Evolutionary conservation across 257 asterid genomes (phyloP).

Genomic region (Solanum megistacrolobum): DNA sequence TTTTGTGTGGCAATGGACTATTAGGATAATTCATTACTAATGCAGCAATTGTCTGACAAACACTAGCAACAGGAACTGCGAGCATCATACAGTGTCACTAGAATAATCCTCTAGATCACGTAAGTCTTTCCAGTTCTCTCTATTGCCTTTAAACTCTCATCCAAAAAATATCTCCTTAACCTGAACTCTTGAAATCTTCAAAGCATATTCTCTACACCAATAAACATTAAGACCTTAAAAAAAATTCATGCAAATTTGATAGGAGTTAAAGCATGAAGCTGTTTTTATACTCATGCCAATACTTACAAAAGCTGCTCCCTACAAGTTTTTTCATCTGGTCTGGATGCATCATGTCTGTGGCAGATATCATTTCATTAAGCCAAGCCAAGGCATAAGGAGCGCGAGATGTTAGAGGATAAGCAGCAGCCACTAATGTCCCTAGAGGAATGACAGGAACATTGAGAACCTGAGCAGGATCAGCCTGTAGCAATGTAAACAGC

Average conservation of each 20-base stretch:
- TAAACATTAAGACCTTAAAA: background rate
- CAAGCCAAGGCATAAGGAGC: constrained; percentile 82
- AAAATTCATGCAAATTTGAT: background rate
- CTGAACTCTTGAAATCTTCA: background rate
- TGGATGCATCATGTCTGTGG: constrained; percentile 96
- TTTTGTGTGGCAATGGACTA: background rate
- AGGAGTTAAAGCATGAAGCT: background rate
- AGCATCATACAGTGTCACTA: background rate
- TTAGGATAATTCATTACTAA: background rate
- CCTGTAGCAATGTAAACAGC: constrained; percentile 27
- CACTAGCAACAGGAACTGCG: background rate
- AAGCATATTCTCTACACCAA: background rate
- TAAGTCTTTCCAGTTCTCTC: background rate
- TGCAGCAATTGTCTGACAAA: background rate
- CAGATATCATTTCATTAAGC: constrained; percentile 83
- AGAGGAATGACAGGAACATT: constrained; percentile 89
- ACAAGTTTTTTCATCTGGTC: constrained; percentile 82
- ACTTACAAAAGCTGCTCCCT: constrained; percentile 85
- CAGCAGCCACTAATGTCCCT: constrained; percentile 80
- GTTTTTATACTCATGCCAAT: background rate
- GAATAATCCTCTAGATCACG: background rate
- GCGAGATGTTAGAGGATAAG: constrained; percentile 83
- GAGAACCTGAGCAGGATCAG: constrained; percentile 96
- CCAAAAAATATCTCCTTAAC: background rate
- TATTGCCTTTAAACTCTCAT: background rate